Conservation (phyloP, 164 flowering plant species). For the Aristolochia californica region DNA sequence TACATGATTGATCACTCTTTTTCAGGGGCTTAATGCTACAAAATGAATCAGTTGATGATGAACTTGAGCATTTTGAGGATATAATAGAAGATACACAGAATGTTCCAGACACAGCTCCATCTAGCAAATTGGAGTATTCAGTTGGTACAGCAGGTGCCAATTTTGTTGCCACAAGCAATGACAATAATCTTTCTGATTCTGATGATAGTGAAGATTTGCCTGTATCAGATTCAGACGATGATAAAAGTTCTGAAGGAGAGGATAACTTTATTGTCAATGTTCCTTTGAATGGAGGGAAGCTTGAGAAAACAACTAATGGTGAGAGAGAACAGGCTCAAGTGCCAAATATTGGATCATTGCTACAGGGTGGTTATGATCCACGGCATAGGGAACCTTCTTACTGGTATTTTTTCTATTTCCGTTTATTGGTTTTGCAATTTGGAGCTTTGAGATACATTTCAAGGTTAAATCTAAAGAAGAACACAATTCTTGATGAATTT, state of each 20-base stretch:
- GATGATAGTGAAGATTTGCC: slow-evolving; percentile 29
- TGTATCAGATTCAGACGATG: slow-evolving; percentile 28
- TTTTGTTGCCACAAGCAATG: slow-evolving; percentile 13
- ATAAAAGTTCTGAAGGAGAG: slow-evolving; percentile 35
- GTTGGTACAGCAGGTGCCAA: slow-evolving; percentile 4
- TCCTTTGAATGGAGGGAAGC: slow-evolving; percentile 16
- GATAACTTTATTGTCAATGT: slow-evolving; percentile 28
- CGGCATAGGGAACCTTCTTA: slow-evolving; percentile 82
- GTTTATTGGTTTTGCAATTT: no score
- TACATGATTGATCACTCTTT: background rate
- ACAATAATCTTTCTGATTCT: slow-evolving; percentile 23
- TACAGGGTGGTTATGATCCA: slow-evolving; percentile 80
- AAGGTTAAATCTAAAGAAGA: no score
- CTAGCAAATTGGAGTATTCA: slow-evolving; percentile 13
- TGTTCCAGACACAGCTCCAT: slow-evolving; percentile 9
- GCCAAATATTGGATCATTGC: slow-evolving; percentile 13
- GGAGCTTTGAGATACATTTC: no score
- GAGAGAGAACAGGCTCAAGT: slow-evolving; percentile 13
- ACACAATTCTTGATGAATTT: no score
- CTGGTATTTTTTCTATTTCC: slow-evolving; percentile 36
- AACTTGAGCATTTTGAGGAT: slow-evolving; percentile 89
- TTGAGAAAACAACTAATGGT: slow-evolving; percentile 11
- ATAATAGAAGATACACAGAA: slow-evolving; percentile 44
- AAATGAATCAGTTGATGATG: slow-evolving; percentile 84
- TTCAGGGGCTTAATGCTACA: slow-evolving; percentile 78